phyloP scores from a whole-genome alignment of 176 grass and related monocot species.

The Aegilops tauschii region DNA sequence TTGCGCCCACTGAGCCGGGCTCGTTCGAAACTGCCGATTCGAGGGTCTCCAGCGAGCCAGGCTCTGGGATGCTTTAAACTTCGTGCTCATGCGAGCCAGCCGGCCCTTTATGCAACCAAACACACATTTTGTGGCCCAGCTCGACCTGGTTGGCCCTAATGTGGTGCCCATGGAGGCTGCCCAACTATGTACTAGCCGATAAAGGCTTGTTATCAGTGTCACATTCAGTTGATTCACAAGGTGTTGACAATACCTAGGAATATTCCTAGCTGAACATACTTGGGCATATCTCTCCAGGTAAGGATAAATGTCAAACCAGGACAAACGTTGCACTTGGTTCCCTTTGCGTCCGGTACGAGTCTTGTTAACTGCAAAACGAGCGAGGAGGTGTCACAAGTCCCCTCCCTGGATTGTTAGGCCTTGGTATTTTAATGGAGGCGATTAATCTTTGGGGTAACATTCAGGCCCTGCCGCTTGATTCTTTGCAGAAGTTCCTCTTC shows the following conservation, averaged over 20 bases:
- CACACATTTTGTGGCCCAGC: too few relatives aligned
- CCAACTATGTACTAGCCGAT: too few relatives aligned
- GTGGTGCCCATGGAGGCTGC: too few relatives aligned
- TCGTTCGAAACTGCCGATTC: too few relatives aligned
- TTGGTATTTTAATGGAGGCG: neutral
- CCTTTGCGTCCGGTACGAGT: constrained; percentile 89
- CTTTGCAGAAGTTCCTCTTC: constrained; percentile 87
- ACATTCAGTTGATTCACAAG: neutral
- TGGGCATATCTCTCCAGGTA: constrained; percentile 95
- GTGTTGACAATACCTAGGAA: neutral
- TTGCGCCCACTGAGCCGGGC: too few relatives aligned
- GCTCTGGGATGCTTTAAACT: too few relatives aligned
- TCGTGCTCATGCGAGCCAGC: too few relatives aligned
- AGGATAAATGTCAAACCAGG: constrained; percentile 85
- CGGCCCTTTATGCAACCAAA: too few relatives aligned
- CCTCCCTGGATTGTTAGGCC: neutral
- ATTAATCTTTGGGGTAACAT: constrained; percentile 64
- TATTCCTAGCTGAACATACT: constrained; percentile 28
- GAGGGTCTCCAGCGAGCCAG: too few relatives aligned
- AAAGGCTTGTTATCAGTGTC: neutral
- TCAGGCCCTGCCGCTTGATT: constrained; percentile 81
- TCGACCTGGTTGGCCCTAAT: too few relatives aligned
- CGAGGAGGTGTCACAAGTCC: neutral
- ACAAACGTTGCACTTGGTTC: constrained; percentile 83
- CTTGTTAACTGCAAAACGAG: constrained; percentile 69